These are phyloP conservation scores for Apiospora pterosperma DNA, from an alignment of 2,329 filamentous ascomycete species.

Conservation along the genomic window DNA sequence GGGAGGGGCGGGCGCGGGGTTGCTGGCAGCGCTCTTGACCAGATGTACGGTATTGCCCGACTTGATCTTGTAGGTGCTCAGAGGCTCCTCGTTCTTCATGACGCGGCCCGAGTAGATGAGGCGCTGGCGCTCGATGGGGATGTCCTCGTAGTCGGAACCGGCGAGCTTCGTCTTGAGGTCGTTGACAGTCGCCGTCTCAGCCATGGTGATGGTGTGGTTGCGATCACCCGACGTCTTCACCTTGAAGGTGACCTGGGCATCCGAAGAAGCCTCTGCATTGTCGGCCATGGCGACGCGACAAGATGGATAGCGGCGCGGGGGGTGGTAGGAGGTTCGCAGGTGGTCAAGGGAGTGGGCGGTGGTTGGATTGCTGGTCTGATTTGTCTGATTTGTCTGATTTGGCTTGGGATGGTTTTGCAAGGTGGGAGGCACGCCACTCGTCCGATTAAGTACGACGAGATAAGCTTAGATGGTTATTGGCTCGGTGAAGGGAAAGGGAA, in stretches of 20 bases:
- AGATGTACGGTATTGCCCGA: conserved; percentile 92
- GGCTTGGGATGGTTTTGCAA: background rate
- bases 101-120: conserved; percentile 97
- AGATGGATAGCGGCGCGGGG: background rate
- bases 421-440: background rate
- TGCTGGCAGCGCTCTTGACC: conserved; percentile 94
- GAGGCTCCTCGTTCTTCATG: conserved; percentile 87
- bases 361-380: background rate
- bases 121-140: conserved; percentile 83
- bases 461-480: background rate
- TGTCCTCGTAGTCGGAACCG: conserved; percentile 75
- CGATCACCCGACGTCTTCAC: conserved; percentile 94
- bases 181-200: conserved; percentile 70
- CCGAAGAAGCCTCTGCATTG: conserved; percentile 55
- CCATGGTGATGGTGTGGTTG: conserved; percentile 78
- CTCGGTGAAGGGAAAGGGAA: background rate
- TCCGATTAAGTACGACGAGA: background rate
- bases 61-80: conserved; percentile 91
- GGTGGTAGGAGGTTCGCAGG: background rate
- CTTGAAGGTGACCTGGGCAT: conserved; percentile 87
- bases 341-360: background rate
- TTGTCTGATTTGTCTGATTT: too few relatives aligned
- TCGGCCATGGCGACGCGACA: conserved; percentile 56
- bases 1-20: conserved; percentile 47
- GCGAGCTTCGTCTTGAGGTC: conserved; percentile 91